A percentile compares a stretch with the other conserved stretches of the same genome.
phyloP scores from a whole-genome alignment of 257 asterid genomes.

The Nyctanthes arbortristis region DNA sequence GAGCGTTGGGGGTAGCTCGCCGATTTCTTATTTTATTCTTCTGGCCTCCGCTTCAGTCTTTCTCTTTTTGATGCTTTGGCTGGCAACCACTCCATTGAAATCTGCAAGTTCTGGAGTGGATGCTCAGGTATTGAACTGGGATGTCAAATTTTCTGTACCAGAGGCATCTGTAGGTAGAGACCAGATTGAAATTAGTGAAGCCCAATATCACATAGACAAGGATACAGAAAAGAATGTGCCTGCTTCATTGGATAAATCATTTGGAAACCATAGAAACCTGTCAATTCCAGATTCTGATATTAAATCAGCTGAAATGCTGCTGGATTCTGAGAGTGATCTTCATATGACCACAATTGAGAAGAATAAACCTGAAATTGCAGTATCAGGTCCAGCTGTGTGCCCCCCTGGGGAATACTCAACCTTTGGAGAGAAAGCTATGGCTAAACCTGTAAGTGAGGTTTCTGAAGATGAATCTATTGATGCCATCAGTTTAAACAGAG shows the following conservation, averaged over 20 bases:
- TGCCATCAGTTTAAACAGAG: conserved; percentile 29
- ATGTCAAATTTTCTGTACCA: conserved; percentile 22
- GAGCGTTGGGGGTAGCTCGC: conserved; percentile 59
- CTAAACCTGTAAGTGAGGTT: conserved; percentile 31
- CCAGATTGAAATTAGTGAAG: conserved; percentile 36
- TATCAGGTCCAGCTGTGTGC: conserved; percentile 33
- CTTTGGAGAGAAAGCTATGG: conserved; percentile 30
- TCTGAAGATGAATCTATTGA: conserved; percentile 40
- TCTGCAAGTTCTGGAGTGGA: conserved; percentile 63
- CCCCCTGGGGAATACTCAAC: conserved; percentile 34
- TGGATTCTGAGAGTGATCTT: conserved; percentile 46
- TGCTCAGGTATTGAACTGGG: conserved; percentile 51
- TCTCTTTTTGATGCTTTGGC: conserved; percentile 78
- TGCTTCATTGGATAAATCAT: conserved; percentile 34
- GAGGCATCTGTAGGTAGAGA: conserved; percentile 37
- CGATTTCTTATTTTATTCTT: conserved; percentile 67
- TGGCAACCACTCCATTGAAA: conserved; percentile 82
- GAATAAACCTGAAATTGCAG: conserved; percentile 43
- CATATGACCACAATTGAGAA: conserved; percentile 50
- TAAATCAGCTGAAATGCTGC: conserved; percentile 60
- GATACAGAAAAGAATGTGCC: conserved; percentile 42
- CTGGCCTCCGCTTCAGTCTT: conserved; percentile 57
- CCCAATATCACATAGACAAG: conserved; percentile 41
- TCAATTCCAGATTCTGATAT: conserved; percentile 37
- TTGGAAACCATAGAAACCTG: conserved; percentile 35